Evolutionary conservation across 306 rosid species (phyloP).

Genomic region (Prunus padus): DNA sequence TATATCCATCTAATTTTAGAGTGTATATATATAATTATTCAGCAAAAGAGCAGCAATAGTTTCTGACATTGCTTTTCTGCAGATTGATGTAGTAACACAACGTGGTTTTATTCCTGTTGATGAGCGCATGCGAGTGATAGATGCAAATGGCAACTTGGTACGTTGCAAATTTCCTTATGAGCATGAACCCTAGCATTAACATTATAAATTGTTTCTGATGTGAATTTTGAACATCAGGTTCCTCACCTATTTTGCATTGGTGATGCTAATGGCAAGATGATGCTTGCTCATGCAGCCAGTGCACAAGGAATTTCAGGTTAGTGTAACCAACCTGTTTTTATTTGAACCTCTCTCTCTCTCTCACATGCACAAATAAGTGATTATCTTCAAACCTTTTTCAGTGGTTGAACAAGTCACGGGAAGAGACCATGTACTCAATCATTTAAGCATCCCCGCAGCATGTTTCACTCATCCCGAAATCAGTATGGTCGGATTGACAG

Average conservation of each 20-base stretch:
- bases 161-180: constrained; percentile 26
- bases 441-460: constrained; percentile 93
- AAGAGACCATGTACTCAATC: constrained; percentile 90
- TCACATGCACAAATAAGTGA: background rate
- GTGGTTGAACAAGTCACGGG: constrained; percentile 98
- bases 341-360: constrained; percentile 3
- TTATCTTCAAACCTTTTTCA: constrained; percentile 24
- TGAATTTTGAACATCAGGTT: constrained; percentile 54
- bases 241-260: constrained; percentile 91
- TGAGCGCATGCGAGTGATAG: constrained; percentile 82
- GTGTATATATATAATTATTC: background rate
- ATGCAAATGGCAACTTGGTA: constrained; percentile 83
- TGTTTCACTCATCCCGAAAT: constrained; percentile 97
- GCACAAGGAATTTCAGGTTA: constrained; percentile 96
- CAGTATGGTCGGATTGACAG: constrained; percentile 95
- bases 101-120: constrained; percentile 94
- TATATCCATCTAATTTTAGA: constrained; percentile 7
- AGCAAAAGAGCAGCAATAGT: constrained; percentile 9
- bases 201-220: constrained; percentile 26
- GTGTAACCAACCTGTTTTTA: constrained; percentile 10
- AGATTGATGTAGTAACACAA: constrained; percentile 80
- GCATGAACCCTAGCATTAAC: constrained; percentile 3
- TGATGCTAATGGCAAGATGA: constrained; percentile 96
- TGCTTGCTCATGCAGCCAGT: constrained; percentile 99
- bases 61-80: constrained; percentile 31